phyloP scores from a whole-genome alignment of 2,329 filamentous ascomycete species.

The Parastagonospora nodorum region DNA sequence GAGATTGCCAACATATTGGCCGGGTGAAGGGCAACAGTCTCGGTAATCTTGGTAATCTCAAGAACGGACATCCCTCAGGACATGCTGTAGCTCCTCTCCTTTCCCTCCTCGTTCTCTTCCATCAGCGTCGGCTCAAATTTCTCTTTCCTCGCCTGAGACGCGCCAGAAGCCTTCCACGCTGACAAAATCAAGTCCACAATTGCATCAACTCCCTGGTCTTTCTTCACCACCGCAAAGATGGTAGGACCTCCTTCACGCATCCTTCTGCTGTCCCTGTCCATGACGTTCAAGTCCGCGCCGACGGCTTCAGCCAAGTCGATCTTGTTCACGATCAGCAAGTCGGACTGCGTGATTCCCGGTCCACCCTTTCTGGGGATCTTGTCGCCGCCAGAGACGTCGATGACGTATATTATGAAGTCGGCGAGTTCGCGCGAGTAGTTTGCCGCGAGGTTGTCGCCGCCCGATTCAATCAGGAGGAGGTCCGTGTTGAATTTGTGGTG shows the following conservation, averaged over 20 bases:
- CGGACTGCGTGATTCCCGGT: conserved; percentile 94
- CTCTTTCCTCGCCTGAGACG: conserved; percentile 50
- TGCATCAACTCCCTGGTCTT: conserved; percentile 79
- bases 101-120: conserved; percentile 25
- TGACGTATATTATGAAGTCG: conserved; percentile 98
- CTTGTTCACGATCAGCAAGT: conserved; percentile 95
- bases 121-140: conserved; percentile 42
- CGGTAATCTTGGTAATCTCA: no score
- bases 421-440: conserved; percentile 96
- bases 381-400: conserved; percentile 94
- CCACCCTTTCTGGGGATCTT: conserved; percentile 97
- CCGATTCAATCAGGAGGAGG: conserved; percentile 89
- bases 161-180: conserved; percentile 90
- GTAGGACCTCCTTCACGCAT: conserved; percentile 95
- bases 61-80: background rate
- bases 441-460: conserved; percentile 94
- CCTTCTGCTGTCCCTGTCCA: conserved; percentile 92
- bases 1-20: no score
- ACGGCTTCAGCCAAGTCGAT: conserved; percentile 90
- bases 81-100: conserved; percentile 17
- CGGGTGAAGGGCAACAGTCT: no score
- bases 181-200: conserved; percentile 88
- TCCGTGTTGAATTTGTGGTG: conserved; percentile 81
- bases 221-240: conserved; percentile 97
- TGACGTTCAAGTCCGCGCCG: conserved; percentile 86